These are phyloP conservation scores for Tremella fuciformis DNA, from an alignment of 768 basidiomycete species.

Conservation along the genomic window DNA sequence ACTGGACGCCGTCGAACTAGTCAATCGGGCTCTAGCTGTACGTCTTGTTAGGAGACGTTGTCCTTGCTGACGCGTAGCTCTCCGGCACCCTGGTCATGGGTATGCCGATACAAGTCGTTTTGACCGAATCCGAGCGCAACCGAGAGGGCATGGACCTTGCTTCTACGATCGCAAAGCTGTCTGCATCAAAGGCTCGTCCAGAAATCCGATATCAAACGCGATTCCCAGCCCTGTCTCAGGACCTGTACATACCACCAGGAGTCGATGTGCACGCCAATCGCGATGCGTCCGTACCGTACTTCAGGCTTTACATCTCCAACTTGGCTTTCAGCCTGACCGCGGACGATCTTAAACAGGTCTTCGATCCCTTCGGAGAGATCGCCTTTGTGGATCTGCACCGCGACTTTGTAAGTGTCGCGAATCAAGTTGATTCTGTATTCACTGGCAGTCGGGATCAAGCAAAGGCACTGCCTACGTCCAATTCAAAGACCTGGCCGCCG, in stretches of 20 bases:
- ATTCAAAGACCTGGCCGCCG: conserved; percentile 90
- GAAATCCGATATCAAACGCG: conserved; percentile 12
- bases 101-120: conserved; percentile 91
- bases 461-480: conserved; percentile 98
- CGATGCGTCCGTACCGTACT: conserved; percentile 45
- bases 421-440: conserved; percentile 5
- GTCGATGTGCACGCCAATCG: conserved; percentile 66
- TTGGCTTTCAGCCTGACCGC: conserved; percentile 95
- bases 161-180: conserved; percentile 1
- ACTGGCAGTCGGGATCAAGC: conserved; percentile 71
- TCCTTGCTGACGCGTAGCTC: conserved; percentile 53
- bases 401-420: conserved; percentile 32
- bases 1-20: conserved; percentile 82
- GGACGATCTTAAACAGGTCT: conserved; percentile 97
- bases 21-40: conserved; percentile 76
- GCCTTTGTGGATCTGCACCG: conserved; percentile 90
- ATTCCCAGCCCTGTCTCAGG: conserved; percentile 45
- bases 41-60: conserved; percentile 9
- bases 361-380: conserved; percentile 96
- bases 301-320: conserved; percentile 92
- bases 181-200: conserved; percentile 5
- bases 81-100: conserved; percentile 98
- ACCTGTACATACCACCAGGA: conserved; percentile 55
- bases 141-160: conserved; percentile 19
- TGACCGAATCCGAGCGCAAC: conserved; percentile 83